Evolutionary conservation across 495 filamentous ascomycete species (phyloP).

Genomic region (Cenococcum geophilum): DNA sequence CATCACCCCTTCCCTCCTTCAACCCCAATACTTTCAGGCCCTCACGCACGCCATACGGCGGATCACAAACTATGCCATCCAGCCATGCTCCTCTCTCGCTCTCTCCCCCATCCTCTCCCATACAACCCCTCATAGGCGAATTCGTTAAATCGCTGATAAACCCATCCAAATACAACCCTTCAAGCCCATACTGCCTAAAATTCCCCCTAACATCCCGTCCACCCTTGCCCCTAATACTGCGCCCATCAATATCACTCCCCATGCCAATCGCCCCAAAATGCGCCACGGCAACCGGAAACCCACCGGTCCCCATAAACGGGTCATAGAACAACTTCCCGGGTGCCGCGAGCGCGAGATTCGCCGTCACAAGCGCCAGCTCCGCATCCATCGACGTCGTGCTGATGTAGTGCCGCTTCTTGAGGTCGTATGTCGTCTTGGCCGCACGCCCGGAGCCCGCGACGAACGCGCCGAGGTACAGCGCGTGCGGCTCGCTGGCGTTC

Average conservation of each 20-base stretch:
- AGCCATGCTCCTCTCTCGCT: constrained; percentile 48
- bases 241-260: constrained; percentile 89
- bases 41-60: constrained; percentile 95
- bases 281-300: constrained; percentile 77
- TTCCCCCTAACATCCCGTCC: constrained; percentile 59
- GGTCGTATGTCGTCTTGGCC: constrained; percentile 66
- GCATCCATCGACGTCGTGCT: constrained; percentile 96
- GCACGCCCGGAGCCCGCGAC: constrained; percentile 58
- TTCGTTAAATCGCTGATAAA: constrained; percentile 89
- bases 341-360: constrained; percentile 77
- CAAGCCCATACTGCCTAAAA: constrained; percentile 75
- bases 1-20: constrained; percentile 51
- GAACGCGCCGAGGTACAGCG: constrained; percentile 64
- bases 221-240: constrained; percentile 68
- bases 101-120: neutral
- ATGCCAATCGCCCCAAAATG: constrained; percentile 78
- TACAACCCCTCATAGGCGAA: constrained; percentile 56
- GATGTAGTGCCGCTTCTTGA: constrained; percentile 91
- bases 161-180: constrained; percentile 58
- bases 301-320: constrained; percentile 91
- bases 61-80: constrained; percentile 93
- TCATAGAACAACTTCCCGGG: constrained; percentile 84
- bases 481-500: constrained; percentile 50
- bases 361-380: constrained; percentile 83
- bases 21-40: constrained; percentile 80